Evolutionary conservation across 2,329 filamentous ascomycete genomes (phyloP).

Genomic region (Aspergillus alliaceus): DNA sequence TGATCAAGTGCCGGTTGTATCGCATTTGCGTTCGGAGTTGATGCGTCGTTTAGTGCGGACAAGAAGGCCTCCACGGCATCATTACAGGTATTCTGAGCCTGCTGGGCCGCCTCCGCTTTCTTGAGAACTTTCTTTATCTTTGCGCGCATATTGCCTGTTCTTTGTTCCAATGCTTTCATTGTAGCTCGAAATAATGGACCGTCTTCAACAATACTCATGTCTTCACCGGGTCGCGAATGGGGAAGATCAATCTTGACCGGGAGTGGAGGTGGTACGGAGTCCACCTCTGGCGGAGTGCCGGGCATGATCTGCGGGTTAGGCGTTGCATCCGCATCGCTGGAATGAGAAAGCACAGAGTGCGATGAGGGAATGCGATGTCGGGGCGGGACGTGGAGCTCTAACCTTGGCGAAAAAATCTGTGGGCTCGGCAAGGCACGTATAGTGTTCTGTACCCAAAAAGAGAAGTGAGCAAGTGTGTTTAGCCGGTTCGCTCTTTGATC

Average conservation of each 20-base stretch:
- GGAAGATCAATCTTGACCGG: conserved; percentile 81
- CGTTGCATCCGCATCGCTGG: conserved; percentile 66
- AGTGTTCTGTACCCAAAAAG: conserved; percentile 77
- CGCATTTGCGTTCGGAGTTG: conserved; percentile 87
- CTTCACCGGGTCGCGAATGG: conserved; percentile 80
- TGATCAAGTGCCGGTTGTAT: conserved; percentile 97
- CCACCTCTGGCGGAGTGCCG: conserved; percentile 33
- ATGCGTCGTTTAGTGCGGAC: conserved; percentile 81
- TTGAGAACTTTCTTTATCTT: conserved; percentile 97
- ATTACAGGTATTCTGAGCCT: conserved; percentile 79
- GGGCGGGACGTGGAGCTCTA: conserved; percentile 70
- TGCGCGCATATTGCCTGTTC: conserved; percentile 88
- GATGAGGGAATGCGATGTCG: conserved; percentile 81
- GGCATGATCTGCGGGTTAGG: conserved; percentile 32
- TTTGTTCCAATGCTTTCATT: conserved; percentile 93
- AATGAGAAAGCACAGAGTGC: conserved; percentile 80
- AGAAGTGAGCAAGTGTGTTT: conserved; percentile 86
- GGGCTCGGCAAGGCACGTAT: conserved; percentile 47
- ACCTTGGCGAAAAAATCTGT: conserved; percentile 67
- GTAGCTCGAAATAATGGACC: conserved; percentile 94
- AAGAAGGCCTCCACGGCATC: conserved; percentile 81
- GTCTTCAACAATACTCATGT: conserved; percentile 82
- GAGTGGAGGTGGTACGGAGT: conserved; percentile 28
- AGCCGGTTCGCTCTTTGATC: conserved; percentile 88
- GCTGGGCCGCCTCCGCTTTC: conserved; percentile 83